These are phyloP conservation scores for Priceomyces medius DNA, from an alignment of 805 yeast species.

Conservation along the genomic window DNA sequence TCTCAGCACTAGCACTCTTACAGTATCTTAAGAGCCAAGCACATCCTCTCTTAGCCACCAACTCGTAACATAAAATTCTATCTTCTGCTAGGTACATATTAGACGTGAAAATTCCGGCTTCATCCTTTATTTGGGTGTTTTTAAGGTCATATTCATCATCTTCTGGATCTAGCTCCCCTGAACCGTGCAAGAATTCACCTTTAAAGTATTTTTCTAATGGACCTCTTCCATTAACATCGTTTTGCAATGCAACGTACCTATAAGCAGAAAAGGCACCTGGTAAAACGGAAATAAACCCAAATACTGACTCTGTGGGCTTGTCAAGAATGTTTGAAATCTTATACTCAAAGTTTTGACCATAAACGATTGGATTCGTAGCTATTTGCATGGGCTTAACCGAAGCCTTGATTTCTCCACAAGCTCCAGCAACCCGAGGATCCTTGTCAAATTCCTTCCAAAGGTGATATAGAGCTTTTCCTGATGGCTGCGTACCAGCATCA, in stretches of 20 bases:
- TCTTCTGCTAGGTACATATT: constrained; percentile 73
- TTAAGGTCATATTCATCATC: constrained; percentile 47
- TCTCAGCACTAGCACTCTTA: constrained; percentile 62
- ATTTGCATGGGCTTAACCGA: constrained; percentile 48
- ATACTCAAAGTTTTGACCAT: constrained; percentile 66
- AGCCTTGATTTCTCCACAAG: constrained; percentile 71
- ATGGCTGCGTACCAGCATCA: constrained; percentile 68
- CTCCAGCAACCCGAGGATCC: constrained; percentile 63
- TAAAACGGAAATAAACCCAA: constrained; percentile 63
- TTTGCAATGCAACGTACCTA: constrained; percentile 56
- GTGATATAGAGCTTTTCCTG: constrained; percentile 53
- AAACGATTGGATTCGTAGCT: constrained; percentile 59
- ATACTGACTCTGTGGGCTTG: constrained; percentile 63
- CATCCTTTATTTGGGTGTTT: constrained; percentile 35
- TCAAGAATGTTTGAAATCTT: constrained; percentile 66
- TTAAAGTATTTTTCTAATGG: constrained; percentile 67
- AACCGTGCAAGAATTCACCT: constrained; percentile 58
- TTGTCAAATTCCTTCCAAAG: constrained; percentile 64
- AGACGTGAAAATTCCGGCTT: constrained; percentile 58
- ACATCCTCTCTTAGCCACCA: constrained; percentile 55
- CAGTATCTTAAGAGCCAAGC: constrained; percentile 64
- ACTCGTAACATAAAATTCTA: constrained; percentile 64
- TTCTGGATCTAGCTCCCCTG: constrained; percentile 59
- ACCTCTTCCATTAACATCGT: constrained; percentile 51
- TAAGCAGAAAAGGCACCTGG: constrained; percentile 74